phyloP scores from a whole-genome alignment of 1,284 basidiomycete species.

The Papiliotrema nemorosa region DNA sequence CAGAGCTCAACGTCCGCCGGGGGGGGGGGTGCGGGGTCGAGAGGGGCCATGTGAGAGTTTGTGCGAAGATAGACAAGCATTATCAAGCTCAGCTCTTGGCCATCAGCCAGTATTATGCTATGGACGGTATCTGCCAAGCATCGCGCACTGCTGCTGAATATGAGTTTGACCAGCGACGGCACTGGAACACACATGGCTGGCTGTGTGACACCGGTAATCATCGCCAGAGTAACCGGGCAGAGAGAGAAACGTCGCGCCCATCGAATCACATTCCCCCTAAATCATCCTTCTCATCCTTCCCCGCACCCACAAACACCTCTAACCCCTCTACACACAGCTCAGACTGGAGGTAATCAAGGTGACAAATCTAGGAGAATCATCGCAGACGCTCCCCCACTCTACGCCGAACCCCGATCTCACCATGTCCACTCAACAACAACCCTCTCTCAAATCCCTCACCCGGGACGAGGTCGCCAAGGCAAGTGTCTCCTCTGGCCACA shows the following conservation, averaged over 20 bases:
- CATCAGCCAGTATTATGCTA: too few relatives aligned
- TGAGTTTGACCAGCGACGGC: too few relatives aligned
- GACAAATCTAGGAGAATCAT: not conserved
- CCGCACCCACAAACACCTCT: not conserved
- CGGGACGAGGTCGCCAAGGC: conserved; percentile 52
- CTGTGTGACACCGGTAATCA: not conserved
- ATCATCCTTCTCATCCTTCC: not conserved
- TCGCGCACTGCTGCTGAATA: too few relatives aligned
- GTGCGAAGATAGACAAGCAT: too few relatives aligned
- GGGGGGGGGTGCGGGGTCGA: too few relatives aligned
- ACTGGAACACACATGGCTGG: not conserved
- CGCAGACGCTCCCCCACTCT: not conserved
- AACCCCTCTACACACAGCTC: not conserved
- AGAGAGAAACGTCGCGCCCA: too few relatives aligned
- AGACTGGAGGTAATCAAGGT: not conserved
- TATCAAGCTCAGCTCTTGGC: too few relatives aligned
- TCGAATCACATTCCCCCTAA: not conserved
- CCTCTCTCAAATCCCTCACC: conserved; percentile 41
- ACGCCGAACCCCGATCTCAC: not conserved
- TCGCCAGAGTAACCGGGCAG: not conserved
- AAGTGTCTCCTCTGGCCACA: conserved; percentile 6
- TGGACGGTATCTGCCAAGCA: too few relatives aligned
- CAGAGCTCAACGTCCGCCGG: too few relatives aligned
- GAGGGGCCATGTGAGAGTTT: too few relatives aligned
- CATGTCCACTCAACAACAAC: conserved; percentile 18